Percentiles rank a stretch among this genome's conserved stretches.
phyloP scores from a whole-genome alignment of 1,284 basidiomycete genomes.

The Cryptococcus jaspeensis region DNA sequence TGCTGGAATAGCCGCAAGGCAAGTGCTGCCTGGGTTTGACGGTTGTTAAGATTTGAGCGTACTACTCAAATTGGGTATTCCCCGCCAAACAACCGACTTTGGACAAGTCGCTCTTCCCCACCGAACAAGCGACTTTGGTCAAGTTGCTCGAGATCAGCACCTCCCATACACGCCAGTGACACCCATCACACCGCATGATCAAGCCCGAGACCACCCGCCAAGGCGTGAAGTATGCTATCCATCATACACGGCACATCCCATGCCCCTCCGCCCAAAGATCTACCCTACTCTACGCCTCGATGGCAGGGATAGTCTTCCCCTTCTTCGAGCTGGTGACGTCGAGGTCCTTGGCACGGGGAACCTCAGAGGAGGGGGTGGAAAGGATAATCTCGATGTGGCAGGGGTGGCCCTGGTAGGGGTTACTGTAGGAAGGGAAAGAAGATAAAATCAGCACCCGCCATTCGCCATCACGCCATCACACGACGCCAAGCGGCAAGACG shows the following conservation, averaged over 20 bases:
- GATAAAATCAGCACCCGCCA: conserved; percentile 1
- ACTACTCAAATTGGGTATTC: too few relatives aligned
- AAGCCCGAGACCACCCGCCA: not conserved
- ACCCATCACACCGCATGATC: too few relatives aligned
- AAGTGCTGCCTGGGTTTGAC: too few relatives aligned
- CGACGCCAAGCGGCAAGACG: conserved; percentile 9
- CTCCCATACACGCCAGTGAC: too few relatives aligned
- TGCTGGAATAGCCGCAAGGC: too few relatives aligned
- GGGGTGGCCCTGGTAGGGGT: conserved; percentile 87
- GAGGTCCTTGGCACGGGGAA: conserved; percentile 86
- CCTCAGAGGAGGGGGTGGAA: conserved; percentile 70
- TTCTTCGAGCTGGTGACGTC: conserved; percentile 52
- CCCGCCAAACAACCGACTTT: too few relatives aligned
- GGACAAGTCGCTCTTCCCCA: too few relatives aligned
- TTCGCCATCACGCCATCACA: not conserved
- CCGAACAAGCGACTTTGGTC: too few relatives aligned
- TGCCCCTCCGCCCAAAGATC: conserved; percentile 23
- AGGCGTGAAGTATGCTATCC: conserved; percentile 37
- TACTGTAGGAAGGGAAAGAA: conserved; percentile 47
- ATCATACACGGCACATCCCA: conserved; percentile 43
- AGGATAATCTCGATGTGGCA: conserved; percentile 95
- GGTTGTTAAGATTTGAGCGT: too few relatives aligned
- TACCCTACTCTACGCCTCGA: conserved; percentile 49
- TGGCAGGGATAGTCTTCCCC: conserved; percentile 50
- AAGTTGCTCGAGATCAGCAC: too few relatives aligned